Conservation (phyloP, 768 basidiomycete genomes). For the Antrodiella citrinella region DNA sequence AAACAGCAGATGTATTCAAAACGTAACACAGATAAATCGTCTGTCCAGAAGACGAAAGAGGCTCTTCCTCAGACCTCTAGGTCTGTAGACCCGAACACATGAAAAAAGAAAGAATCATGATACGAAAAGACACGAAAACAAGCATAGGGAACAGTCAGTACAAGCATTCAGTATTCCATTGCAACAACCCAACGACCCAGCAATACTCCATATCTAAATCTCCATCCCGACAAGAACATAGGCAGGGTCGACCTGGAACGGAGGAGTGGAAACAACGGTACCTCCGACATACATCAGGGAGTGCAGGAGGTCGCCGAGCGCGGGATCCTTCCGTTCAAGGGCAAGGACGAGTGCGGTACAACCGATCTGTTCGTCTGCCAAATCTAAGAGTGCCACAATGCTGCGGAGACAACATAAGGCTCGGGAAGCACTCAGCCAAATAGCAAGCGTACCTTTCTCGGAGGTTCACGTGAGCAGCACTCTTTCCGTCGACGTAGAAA, state of each 20-base stretch:
- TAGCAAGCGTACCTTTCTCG: conserved; percentile 60
- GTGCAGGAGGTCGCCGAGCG: conserved; percentile 70
- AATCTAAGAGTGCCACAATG: conserved; percentile 79
- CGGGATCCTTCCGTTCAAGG: conserved; percentile 64
- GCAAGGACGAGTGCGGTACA: conserved; percentile 76
- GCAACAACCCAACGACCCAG: not conserved
- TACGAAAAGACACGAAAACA: too few species aligned
- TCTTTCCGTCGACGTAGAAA: conserved; percentile 81
- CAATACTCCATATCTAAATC: conserved; percentile 33
- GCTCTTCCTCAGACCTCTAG: not conserved
- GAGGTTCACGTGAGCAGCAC: conserved; percentile 67
- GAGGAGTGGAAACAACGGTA: conserved; percentile 73
- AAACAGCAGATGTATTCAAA: not conserved
- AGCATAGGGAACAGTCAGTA: too few species aligned
- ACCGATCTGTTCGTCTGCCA: conserved; percentile 76
- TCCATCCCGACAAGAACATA: conserved; percentile 85
- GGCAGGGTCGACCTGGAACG: conserved; percentile 65
- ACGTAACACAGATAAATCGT: not conserved
- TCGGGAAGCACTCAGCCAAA: conserved; percentile 5
- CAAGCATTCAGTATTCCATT: not conserved
- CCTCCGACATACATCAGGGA: conserved; percentile 92
- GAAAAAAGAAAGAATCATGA: not conserved
- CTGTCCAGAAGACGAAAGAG: not conserved
- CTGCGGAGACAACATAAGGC: conserved; percentile 29
- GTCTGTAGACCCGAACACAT: not conserved